Base-by-base conservation (phyloP, 805 yeast species). In the Lachancea sp. region DNA sequence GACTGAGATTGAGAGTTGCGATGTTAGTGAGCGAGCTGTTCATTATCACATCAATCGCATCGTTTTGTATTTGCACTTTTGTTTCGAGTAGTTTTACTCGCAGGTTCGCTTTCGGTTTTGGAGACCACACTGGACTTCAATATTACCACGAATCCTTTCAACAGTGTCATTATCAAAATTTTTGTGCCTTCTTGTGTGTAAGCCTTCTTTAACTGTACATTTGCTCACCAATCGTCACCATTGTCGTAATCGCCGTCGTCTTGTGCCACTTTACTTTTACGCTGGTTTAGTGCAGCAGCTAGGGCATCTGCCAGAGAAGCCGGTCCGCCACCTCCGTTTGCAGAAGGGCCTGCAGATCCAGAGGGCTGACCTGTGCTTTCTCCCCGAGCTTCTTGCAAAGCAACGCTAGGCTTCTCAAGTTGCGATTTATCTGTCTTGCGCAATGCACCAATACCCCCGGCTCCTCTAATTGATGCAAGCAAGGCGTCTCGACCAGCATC, bases 161-260 rank as follows among this genome's bases (percentile, higher is more conserved):
- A 11, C 11, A 26, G 29, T 26, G 29, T 26, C 29, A 7, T 8
- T 26, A 7, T 26, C 11, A 26, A 26, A 7, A 26, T 26, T 26
- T n/a, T n/a, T n/a, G n/a, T n/a, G n/a, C n/a, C n/a, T n/a, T n/a
- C n/a, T n/a, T n/a, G n/a, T n/a, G n/a, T n/a, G n/a, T n/a, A n/a
- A n/a, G n/a, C n/a, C n/a, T n/a, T n/a, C n/a, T n/a, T n/a, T n/a
- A n/a, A n/a, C n/a, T n/a, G n/a, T n/a, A n/a, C n/a, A n/a, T n/a
- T n/a, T 13, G 15, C 18, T 32, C 19, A 32, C 35, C 35, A 32
- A 32, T 32, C 35, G 15, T 32, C 35, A 15, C 77, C 82, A 52
- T 85, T 89, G 55, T 90, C 96, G 52, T 85, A 95, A 53, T 86
- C 95, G 48, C 85, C 90, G 51, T 85, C 93, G 54, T 85, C 95